Evolutionary conservation across 2,329 filamentous ascomycete genomes (phyloP).

Genomic region (Claviceps sp.): DNA sequence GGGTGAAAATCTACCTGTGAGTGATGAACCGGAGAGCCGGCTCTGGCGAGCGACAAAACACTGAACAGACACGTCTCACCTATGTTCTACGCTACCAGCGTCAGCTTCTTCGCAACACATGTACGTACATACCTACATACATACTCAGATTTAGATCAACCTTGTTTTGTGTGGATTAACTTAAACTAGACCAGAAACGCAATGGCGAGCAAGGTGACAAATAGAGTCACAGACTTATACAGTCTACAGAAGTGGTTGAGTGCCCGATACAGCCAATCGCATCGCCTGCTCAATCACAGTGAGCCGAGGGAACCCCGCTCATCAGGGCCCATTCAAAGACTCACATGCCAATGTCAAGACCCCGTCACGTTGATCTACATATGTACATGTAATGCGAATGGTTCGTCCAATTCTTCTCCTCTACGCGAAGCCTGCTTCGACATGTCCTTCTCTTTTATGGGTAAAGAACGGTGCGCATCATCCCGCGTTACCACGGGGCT

Average conservation of each 20-base stretch:
- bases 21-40: too few species aligned
- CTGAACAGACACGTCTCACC: too few species aligned
- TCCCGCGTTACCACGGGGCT: background rate
- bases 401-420: background rate
- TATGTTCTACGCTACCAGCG: too few species aligned
- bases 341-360: background rate
- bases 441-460: background rate
- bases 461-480: background rate
- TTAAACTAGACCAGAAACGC: too few species aligned
- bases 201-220: too few species aligned
- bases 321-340: background rate
- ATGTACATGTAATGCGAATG: background rate
- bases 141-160: too few species aligned
- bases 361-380: background rate
- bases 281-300: background rate
- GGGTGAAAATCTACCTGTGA: too few species aligned
- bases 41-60: too few species aligned
- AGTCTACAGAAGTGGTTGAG: background rate
- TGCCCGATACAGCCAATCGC: background rate
- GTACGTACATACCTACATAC: too few species aligned
- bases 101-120: too few species aligned
- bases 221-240: too few species aligned
- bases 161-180: too few species aligned
- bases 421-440: background rate
- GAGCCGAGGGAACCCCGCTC: background rate